Percentiles rank a stretch among this genome's conserved stretches.
phyloP scores from a whole-genome alignment of 164 flowering plant genomes.

The Saururus chinensis region DNA sequence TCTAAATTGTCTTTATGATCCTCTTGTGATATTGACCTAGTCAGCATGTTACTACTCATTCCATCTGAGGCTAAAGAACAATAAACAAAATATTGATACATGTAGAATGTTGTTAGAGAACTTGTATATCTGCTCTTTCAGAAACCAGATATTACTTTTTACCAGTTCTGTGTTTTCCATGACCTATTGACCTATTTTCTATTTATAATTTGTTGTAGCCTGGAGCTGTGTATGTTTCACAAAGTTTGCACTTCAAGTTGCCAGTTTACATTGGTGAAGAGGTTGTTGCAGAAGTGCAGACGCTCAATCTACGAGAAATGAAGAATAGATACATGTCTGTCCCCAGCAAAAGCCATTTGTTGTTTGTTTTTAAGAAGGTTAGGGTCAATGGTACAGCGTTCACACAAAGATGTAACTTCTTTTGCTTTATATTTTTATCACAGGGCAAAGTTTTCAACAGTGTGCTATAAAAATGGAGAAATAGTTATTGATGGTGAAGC shows the following conservation, averaged over 20 bases:
- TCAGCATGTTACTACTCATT: no score
- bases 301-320: slow-evolving; percentile 35
- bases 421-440: background rate
- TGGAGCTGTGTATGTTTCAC: slow-evolving; percentile 76
- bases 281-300: slow-evolving; percentile 45
- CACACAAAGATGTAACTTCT: background rate
- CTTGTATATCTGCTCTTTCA: background rate
- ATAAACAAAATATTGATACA: no score
- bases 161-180: background rate
- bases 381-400: background rate
- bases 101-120: no score
- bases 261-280: slow-evolving; percentile 70
- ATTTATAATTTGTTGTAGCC: slow-evolving; percentile 34
- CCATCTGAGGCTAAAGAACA: no score
- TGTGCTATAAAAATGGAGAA: slow-evolving; percentile 52
- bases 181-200: background rate
- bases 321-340: slow-evolving; percentile 55
- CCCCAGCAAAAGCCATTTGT: background rate
- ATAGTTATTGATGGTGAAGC: slow-evolving; percentile 75
- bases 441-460: slow-evolving; percentile 70
- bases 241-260: slow-evolving; percentile 52
- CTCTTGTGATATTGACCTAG: no score
- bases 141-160: background rate
- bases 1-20: no score
- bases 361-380: background rate